phyloP scores from a whole-genome alignment of 495 filamentous ascomycete species.

The Penicillium ochrochloron region DNA sequence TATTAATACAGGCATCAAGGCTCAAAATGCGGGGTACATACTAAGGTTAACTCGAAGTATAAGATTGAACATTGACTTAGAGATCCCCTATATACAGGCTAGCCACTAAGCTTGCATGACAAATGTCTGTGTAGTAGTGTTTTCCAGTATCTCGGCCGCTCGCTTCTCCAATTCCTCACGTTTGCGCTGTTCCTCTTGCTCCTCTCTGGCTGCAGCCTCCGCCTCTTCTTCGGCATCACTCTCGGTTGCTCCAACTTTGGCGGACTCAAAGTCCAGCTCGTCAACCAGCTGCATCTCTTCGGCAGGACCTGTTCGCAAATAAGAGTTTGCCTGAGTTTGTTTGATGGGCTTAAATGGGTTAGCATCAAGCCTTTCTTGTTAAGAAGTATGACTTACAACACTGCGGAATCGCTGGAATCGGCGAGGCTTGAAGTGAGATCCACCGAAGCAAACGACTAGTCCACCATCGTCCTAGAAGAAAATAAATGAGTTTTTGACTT shows the following conservation, averaged over 20 bases:
- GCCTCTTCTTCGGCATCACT: slow-evolving; percentile 10
- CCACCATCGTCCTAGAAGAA: not conserved
- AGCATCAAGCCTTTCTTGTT: not conserved
- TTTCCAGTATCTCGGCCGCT: slow-evolving; percentile 1
- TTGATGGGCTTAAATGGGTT: slow-evolving; percentile 4
- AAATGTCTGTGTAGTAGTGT: not conserved
- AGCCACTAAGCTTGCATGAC: not conserved
- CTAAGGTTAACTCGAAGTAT: not conserved
- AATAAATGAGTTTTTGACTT: not conserved
- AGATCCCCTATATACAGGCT: not conserved
- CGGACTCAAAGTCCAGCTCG: slow-evolving; percentile 1
- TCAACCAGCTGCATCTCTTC: not conserved
- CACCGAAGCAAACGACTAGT: slow-evolving; percentile 12
- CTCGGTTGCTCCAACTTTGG: slow-evolving; percentile 14
- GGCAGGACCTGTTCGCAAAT: not conserved
- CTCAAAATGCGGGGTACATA: slow-evolving; percentile 4
- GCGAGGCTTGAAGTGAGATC: slow-evolving; percentile 12
- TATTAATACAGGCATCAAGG: not conserved
- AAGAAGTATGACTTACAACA: slow-evolving; percentile 10
- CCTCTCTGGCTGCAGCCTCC: slow-evolving; percentile 2
- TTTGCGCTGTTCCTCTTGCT: not conserved
- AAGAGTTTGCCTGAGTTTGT: slow-evolving; percentile 8
- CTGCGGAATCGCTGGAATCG: slow-evolving; percentile 8
- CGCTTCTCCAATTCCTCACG: not conserved
- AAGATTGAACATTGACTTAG: not conserved